Conservation (phyloP, 495 filamentous ascomycete genomes). For the Aspergillus diversus region DNA sequence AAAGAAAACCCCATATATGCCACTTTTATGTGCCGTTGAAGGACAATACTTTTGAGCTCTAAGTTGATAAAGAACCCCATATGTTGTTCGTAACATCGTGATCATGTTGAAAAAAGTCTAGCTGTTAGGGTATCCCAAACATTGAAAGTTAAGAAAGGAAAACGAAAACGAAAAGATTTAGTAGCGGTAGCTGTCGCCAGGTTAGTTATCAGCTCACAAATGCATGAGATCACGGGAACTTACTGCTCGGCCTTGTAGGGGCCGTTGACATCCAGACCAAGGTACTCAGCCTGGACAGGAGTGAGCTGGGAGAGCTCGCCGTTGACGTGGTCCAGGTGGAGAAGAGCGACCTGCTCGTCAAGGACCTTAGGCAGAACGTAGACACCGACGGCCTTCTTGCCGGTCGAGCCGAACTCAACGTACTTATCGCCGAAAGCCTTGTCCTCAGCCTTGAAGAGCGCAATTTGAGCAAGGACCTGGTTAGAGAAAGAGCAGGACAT, state of each 20-base stretch:
- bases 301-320: slow-evolving; percentile 87
- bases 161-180: slow-evolving; percentile 36
- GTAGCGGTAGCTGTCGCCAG: slow-evolving; percentile 53
- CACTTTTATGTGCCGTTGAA: slow-evolving; percentile 66
- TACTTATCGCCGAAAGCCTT: slow-evolving; percentile 88
- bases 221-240: slow-evolving; percentile 2
- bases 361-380: slow-evolving; percentile 98
- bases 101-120: slow-evolving; percentile 65
- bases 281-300: slow-evolving; percentile 88
- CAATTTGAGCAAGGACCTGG: slow-evolving; percentile 99
- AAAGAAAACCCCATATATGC: slow-evolving; percentile 44
- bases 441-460: slow-evolving; percentile 93
- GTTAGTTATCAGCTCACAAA: slow-evolving; percentile 13
- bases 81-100: slow-evolving; percentile 64
- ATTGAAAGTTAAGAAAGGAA: slow-evolving; percentile 32
- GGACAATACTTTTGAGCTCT: slow-evolving; percentile 60
- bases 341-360: slow-evolving; percentile 94
- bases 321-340: slow-evolving; percentile 94
- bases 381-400: slow-evolving; percentile 88
- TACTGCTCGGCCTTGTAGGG: slow-evolving; percentile 86
- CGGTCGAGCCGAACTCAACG: slow-evolving; percentile 89
- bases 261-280: slow-evolving; percentile 78
- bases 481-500: slow-evolving; percentile 99
- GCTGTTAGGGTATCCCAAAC: slow-evolving; percentile 46
- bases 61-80: slow-evolving; percentile 50